Evolutionary conservation across 2,329 filamentous ascomycete genomes (phyloP), one percentile per base, ranked within the genome.

Genomic region (Fusarium redolens): DNA sequence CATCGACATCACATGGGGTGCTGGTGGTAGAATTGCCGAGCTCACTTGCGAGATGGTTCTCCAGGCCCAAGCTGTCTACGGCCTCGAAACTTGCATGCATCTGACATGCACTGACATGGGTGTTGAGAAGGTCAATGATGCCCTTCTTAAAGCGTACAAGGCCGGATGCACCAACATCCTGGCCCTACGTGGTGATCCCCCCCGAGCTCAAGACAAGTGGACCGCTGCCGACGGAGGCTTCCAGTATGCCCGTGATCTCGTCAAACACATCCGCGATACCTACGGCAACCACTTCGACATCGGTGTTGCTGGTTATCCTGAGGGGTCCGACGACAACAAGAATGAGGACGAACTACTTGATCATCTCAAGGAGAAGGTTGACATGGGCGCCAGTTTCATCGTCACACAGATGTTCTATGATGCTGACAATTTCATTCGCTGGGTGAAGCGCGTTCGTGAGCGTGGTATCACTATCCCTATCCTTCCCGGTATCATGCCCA

Each of bases 341-440:
- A 91, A 97, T 78, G 92, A 94, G 59, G 95, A 97, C 51, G 83
- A 90, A 68, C 88, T 99, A 78, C 90, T 99, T 72, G 92, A 96
- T 73, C 96, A 98, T 81, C 84, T 99, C 79, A 98, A 98, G 85
- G 93, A 98, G 82, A 99, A 99, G 86, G 92, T 98, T 38, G 96
- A 99, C 80, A 93, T 94, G 66, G 96, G 96, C 57, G 95, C 92
- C 70, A 92, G 93, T 11, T 99, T 98, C 81, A 93, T 99, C 72
- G 93, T 99, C 60, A 98, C 96, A 0, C 96, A 99, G 85, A 99
- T 99, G 96, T 98, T 98, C 84, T 99, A 99, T 86, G 96, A 99
- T 79, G 95, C 91, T 55, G 96, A 99, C 79, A 96, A 96, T 80
- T 99, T 99, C 83, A 84, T 98, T 60, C 89, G 91, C 59, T 99